Evolutionary conservation across 345 rosid species (phyloP).

Genomic region (Turnera subulata): DNA sequence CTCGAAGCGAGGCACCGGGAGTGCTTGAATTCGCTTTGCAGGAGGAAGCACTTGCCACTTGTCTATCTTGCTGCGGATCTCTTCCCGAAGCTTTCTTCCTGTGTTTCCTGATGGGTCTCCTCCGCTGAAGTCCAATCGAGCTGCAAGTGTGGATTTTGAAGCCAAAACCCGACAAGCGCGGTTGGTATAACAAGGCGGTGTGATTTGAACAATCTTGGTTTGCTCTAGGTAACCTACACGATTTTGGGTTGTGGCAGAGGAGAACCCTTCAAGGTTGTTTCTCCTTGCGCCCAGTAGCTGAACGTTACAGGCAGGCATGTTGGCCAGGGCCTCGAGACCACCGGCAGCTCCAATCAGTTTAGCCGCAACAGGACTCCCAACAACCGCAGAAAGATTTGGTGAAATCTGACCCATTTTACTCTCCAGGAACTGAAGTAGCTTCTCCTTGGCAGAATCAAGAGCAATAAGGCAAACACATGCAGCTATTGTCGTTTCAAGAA

Average conservation of each 20-base stretch:
- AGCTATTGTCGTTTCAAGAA: conserved; percentile 17
- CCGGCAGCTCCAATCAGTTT: conserved; percentile 98
- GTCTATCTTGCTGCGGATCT: conserved; percentile 68
- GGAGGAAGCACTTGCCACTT: conserved; percentile 91
- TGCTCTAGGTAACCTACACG: conserved; percentile 1
- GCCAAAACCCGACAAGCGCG: conserved; percentile 29
- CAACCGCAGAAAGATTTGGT: conserved; percentile 86
- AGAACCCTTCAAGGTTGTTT: conserved; percentile 91
- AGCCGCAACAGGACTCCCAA: conserved; percentile 95
- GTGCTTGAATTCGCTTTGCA: conserved; percentile 72
- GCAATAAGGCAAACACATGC: conserved; percentile 88
- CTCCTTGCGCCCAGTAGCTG: conserved; percentile 91
- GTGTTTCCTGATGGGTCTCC: conserved; percentile 12
- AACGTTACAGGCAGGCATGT: conserved; percentile 96
- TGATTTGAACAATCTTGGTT: conserved; percentile 1
- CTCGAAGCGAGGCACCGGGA: conserved; percentile 2
- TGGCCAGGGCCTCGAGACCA: conserved; percentile 79
- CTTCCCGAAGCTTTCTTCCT: conserved; percentile 57
- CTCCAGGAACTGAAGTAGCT: conserved; percentile 91
- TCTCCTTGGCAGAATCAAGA: conserved; percentile 72
- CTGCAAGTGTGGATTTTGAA: conserved; percentile 66
- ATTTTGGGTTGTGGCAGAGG: conserved; percentile 43
- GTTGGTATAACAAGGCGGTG: not conserved
- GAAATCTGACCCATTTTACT: conserved; percentile 95
- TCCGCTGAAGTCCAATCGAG: conserved; percentile 42